Percentiles rank a stretch among this genome's conserved stretches.
Evolutionary conservation across 805 yeast genomes (phyloP).

Genomic region (Candida pseudoglaebosa): DNA sequence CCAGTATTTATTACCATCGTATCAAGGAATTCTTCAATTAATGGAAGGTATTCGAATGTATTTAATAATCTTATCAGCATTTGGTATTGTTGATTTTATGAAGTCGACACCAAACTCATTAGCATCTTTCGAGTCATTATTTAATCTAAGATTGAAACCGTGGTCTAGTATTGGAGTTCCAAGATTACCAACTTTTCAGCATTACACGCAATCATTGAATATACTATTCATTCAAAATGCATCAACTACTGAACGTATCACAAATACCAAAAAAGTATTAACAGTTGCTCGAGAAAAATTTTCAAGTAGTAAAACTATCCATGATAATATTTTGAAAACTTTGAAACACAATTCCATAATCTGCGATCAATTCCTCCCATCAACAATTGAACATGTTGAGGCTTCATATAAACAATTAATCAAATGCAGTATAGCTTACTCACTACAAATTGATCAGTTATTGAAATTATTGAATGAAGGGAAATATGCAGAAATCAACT

Average conservation of each 20-base stretch:
- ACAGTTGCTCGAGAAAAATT: not conserved
- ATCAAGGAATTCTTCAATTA: conserved; percentile 15
- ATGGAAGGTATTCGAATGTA: conserved; percentile 17
- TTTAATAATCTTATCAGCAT: conserved; percentile 16
- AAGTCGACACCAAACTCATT: conserved; percentile 23
- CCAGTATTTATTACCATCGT: conserved; percentile 16
- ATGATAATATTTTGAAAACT: conserved; percentile 4
- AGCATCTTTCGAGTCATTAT: conserved; percentile 21
- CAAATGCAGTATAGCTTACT: conserved; percentile 14
- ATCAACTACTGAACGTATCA: conserved; percentile 7
- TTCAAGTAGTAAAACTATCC: conserved; percentile 1
- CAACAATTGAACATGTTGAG: conserved; percentile 4
- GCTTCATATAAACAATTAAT: conserved; percentile 18
- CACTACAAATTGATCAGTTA: conserved; percentile 11
- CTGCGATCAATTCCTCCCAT: conserved; percentile 4
- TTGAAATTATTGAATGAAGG: conserved; percentile 4
- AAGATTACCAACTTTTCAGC: conserved; percentile 48
- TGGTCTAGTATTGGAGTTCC: conserved; percentile 81
- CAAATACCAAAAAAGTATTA: conserved; percentile 4
- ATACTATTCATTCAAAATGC: conserved; percentile 4
- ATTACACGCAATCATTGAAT: conserved; percentile 22
- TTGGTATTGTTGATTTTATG: conserved; percentile 19
- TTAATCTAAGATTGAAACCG: conserved; percentile 64
- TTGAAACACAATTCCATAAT: conserved; percentile 2
- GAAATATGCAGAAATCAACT: conserved; percentile 5